Conservation (phyloP, 2,329 filamentous ascomycete species). For the Xylaria digitata region DNA sequence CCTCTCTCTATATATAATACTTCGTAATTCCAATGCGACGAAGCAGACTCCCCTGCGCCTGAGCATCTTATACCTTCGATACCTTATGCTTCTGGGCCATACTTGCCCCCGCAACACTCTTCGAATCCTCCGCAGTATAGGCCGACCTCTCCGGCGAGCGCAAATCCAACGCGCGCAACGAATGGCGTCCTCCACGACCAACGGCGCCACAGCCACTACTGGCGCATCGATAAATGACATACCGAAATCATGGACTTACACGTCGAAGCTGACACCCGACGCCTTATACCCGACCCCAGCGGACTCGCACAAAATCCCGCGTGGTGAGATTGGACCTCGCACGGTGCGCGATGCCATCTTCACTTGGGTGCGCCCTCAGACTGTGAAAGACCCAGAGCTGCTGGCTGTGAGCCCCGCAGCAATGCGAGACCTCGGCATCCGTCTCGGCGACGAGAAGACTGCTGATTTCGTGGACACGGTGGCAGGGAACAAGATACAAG, state of each 20-base stretch:
- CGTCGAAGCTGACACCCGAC: constrained; percentile 79
- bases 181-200: constrained; percentile 52
- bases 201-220: constrained; percentile 37
- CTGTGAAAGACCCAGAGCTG: constrained; percentile 77
- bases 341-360: constrained; percentile 87
- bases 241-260: constrained; percentile 74
- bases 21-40: constrained; percentile 1
- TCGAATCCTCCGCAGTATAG: constrained; percentile 12
- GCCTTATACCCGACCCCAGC: constrained; percentile 81
- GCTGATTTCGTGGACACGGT: constrained; percentile 82
- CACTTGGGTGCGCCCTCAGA: constrained; percentile 88
- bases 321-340: constrained; percentile 80
- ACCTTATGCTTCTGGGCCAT: constrained; percentile 54
- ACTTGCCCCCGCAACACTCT: constrained; percentile 48
- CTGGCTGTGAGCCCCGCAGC: constrained; percentile 83
- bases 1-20: not conserved
- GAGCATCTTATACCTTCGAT: constrained; percentile 44
- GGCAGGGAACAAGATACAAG: constrained; percentile 84
- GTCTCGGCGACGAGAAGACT: constrained; percentile 72
- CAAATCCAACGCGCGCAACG: constrained; percentile 38
- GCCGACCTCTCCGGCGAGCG: constrained; percentile 39
- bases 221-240: constrained; percentile 61
- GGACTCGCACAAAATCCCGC: constrained; percentile 82
- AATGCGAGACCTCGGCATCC: constrained; percentile 83
- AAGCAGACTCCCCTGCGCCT: constrained; percentile 8